Conservation (phyloP, 352 stramenopile genomes). For the Pythium monospermum region DNA sequence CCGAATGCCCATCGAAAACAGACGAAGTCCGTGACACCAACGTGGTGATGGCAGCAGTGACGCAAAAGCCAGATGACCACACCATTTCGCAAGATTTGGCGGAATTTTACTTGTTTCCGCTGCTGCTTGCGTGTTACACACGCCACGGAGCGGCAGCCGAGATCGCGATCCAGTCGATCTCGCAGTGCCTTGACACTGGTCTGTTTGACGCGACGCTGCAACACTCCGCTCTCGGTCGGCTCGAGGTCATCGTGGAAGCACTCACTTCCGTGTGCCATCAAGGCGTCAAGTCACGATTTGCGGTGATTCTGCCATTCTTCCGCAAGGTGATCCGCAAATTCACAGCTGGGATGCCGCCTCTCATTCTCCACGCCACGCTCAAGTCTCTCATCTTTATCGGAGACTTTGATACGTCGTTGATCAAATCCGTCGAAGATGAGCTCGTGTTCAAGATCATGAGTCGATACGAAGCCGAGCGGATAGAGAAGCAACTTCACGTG, state of each 20-base stretch:
- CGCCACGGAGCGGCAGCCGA: constrained; percentile 57
- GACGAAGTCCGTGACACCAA: constrained; percentile 16
- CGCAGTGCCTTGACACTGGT: constrained; percentile 54
- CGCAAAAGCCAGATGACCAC: not conserved
- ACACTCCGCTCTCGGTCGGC: constrained; percentile 29
- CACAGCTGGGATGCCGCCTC: constrained; percentile 27
- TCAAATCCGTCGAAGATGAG: constrained; percentile 65
- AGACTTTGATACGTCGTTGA: constrained; percentile 58
- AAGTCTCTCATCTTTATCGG: constrained; percentile 76
- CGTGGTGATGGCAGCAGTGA: not conserved
- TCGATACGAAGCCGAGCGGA: constrained; percentile 46
- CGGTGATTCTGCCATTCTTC: constrained; percentile 54
- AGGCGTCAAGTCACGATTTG: constrained; percentile 64
- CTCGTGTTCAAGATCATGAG: constrained; percentile 72
- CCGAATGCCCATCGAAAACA: not conserved
- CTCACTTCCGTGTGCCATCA: constrained; percentile 76
- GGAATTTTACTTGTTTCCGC: constrained; percentile 73
- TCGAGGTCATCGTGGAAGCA: constrained; percentile 57
- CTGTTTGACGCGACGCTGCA: constrained; percentile 37
- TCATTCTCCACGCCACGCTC: constrained; percentile 58
- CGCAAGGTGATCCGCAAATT: constrained; percentile 66
- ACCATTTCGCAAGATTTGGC: constrained; percentile 14
- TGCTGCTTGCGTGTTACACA: constrained; percentile 76
- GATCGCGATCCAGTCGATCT: constrained; percentile 38
- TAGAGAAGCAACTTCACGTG: constrained; percentile 9